Base-by-base conservation (phyloP, 1,284 basidiomycete genomes). In the Tylopilus sp. region DNA sequence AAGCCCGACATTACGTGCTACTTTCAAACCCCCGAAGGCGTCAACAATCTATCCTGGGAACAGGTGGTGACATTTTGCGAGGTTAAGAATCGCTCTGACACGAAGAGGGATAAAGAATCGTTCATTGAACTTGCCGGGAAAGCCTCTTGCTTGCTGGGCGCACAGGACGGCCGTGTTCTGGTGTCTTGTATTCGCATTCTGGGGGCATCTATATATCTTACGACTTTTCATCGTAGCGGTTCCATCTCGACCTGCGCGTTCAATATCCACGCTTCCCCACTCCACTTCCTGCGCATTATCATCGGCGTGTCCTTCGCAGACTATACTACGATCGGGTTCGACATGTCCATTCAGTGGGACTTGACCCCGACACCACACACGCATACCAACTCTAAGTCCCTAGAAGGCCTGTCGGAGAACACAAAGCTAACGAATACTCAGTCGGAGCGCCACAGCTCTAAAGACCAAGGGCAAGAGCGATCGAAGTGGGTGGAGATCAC, bases 401-500 rank as follows among this genome's bases (percentile, higher is more conserved):
- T 6, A 29, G 29, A 29, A 4, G 29, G 29, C 29, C 6, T 3
- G 6, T 29, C 29, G 6, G 6, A 6, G 29, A 29, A 29, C 6
- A 6, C 29, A 29, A 6, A 29, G 29, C 6, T 29, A 6, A 29
- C 6, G 29, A 29, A 29, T 29, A 6, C 29, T 8, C 9, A 36
- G 9, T 8, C 36, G 7, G 16, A 39, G 12, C 12, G 9, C 2
- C 10, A 16, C 38, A 39, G 38, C 29, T 3, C 10, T 15, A 44
- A 44, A 18, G 19, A 15, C 41, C 22, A 53, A 6, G 22, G 29
- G 6, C 29, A 29, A 18, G 41, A 32, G 38, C 44, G 38, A 29
- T 18, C 22, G 3, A 60, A 60, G 7, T 60, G 52, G 59, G 3
- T 60, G 29, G n/a, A 60, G 22, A 36, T 60, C 44, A 47, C 36